A percentile compares a stretch with the other conserved stretches of the same genome.
Evolutionary conservation across 495 filamentous ascomycete species (phyloP).

Genomic region (Glarea lozoyensis): DNA sequence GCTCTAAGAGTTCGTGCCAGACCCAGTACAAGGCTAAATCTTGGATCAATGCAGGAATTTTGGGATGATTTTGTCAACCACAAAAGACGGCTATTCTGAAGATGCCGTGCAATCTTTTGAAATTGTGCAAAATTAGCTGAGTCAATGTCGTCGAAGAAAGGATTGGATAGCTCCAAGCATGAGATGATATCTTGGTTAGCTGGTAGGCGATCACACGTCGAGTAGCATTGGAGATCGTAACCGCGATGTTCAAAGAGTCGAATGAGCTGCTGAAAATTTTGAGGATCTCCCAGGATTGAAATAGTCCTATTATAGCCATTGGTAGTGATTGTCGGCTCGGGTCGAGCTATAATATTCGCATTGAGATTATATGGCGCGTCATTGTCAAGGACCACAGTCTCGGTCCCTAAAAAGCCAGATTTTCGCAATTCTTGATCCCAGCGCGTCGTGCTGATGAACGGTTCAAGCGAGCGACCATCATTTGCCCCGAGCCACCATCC

Average conservation of each 20-base stretch:
- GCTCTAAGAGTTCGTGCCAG: conserved; percentile 30
- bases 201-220: no score
- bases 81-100: no score
- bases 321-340: no score
- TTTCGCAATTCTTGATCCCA: conserved; percentile 6
- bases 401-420: conserved; percentile 4
- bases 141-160: no score
- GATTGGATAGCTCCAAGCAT: no score
- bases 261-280: no score
- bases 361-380: conserved; percentile 15
- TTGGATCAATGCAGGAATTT: conserved; percentile 28
- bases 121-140: no score
- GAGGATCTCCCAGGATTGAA: conserved; percentile 23
- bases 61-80: conserved; percentile 35
- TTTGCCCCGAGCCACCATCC: conserved; percentile 43
- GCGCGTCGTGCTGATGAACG: conserved; percentile 16
- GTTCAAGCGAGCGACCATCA: conserved; percentile 20
- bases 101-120: no score
- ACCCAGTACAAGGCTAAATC: conserved; percentile 29
- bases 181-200: no score
- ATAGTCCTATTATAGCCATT: no score
- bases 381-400: conserved; percentile 7
- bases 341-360: conserved; percentile 14
- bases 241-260: no score
- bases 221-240: no score